Base-by-base conservation (phyloP, 2,329 filamentous ascomycete genomes). In the Hypomyces perniciosus region DNA sequence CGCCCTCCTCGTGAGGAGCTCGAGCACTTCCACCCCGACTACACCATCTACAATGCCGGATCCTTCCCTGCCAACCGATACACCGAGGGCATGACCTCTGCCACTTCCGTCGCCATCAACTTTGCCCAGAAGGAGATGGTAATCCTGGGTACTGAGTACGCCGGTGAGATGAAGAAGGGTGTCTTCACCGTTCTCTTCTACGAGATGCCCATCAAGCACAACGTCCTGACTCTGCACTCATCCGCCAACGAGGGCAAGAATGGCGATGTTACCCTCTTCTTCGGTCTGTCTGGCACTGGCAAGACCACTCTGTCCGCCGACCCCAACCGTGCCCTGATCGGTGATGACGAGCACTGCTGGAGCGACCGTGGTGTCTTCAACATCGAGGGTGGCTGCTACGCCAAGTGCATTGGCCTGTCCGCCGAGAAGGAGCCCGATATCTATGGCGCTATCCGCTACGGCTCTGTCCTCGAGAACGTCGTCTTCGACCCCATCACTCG, bases 111-210 rank as follows among this genome's bases (percentile, higher is more conserved):
- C 47, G 87, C 93, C 61, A 95, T 99, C 79, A 99, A 99, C 84
- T 99, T 99, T 65, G 88, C 87, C 68, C 91, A 96, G 68, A 96
- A 96, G 85, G 93, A 99, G 81, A 99, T 99, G 93, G 93, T 99
- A 62, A 99, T 99, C 69, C 85, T 99, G 52, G 93, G 93, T 71
- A 99, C 93, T 34, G 93, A 99, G 77, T 99, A 99, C 68, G 93
- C 93, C 52, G 92, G 92, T 65, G 64, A 69, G 62, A 69, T 70
- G 68, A 96, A 96, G 79, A 96, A 96, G 80, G 91, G 93, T 63
- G 83, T 99, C 72, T 99, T 99, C 81, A 99, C 93, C 44, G 90
- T 99, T 46, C 85, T 99, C 69, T 99, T 96, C 83, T 99, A 97
- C 79, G 93, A 99, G 80, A 99, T 97, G 91, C 93, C 93, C 55